Base-by-base conservation (phyloP, 768 basidiomycete genomes). In the Russula griseocarnosa region DNA sequence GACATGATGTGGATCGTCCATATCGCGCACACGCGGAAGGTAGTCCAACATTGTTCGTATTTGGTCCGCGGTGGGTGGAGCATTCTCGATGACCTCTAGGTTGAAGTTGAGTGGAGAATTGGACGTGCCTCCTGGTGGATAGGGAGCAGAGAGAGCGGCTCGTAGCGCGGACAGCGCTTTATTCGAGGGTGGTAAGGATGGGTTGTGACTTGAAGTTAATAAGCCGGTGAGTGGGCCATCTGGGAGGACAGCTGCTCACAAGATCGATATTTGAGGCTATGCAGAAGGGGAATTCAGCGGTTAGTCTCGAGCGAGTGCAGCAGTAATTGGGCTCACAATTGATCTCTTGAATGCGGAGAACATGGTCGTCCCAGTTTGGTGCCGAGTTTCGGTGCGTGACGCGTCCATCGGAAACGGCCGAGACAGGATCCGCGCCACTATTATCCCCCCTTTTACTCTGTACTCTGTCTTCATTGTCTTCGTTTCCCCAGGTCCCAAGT, bases 61-160 rank as follows among this genome's bases (percentile, higher is more conserved):
- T 69, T 92, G 90, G 73, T 90, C 87, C 0, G 82, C 58, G 0
- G 82, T 91, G 3, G 90, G 90, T 0, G 81, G 77, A 6, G 79
- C 74, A 8, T 79, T 78, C 70, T 90, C 87, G 50, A 92, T 76
- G 28, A 92, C 84, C 60, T 89, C 85, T 22, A 92, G 82, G 61
- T 87, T 79, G 76, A 88, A 92, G 14, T 81, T 74, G 18, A 92
- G 81, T 0, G 90, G 86, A 3, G 77, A 72, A 0, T 78, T 77
- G 5, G 74, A 69, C 0, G 78, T 69, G 20, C 77, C 80, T 8
- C 73, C 74, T 0, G 83, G 78, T 11, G 90, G 89, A 70, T 87
- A 92, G 0, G 88, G 82, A 0, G 72, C 73, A 0, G 86, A 82
- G 0, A 87, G 71, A 0, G 90, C 81, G 0, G 82, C 75, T 6